Evolutionary conservation across 1,284 basidiomycete species (phyloP), one percentile per base, ranked within the genome.

Genomic region (Pyrrhoderma noxium): DNA sequence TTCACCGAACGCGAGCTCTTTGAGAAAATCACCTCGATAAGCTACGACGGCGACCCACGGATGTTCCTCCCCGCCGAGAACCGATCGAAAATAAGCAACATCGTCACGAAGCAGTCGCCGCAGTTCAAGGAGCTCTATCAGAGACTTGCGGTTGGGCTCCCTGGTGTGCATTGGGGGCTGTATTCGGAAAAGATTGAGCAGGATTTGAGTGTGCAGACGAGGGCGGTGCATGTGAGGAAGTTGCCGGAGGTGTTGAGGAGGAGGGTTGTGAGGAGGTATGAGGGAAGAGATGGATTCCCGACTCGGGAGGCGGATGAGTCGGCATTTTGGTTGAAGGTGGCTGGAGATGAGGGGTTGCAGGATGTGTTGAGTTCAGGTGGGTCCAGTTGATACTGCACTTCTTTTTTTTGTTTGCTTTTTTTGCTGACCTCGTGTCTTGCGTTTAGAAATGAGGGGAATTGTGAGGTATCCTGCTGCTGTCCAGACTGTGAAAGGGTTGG

Each of bases 21-120:
- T 64, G 82, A 86, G 58, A 77, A 81, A 45, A 89, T 99, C 45
- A 84, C 95, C 0, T 80, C 85, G 0, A 83, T 99, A 44, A 88
- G 82, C 57, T 99, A 99, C 65, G 72, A 74, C 13, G 91, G 91
- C 19, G 96, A 99, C 65, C 92, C 93, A 44, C 79, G 95, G 34
- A 99, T 99, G 95, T 60, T 80, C 35, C 80, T 95, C 2, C 93
- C 93, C 3, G 93, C 86, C 0, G 95, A 99, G 75, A 98, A 99
- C 67, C 84, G 92, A 21, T 76, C 80, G 56, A 99, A 99, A 70
- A 85, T 98, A n/a, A 71, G 73, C 47, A 98, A 98, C 67, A 96
- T 98, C 59, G 93, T 97, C 22, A 70, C 76, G 54, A 83, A 82
- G 48, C 90, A 96, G 68, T 73, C 78, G 19, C 76, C 77, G 4